Conservation (phyloP, 208 protist species). For the Jaenimonas drosophilae region DNA sequence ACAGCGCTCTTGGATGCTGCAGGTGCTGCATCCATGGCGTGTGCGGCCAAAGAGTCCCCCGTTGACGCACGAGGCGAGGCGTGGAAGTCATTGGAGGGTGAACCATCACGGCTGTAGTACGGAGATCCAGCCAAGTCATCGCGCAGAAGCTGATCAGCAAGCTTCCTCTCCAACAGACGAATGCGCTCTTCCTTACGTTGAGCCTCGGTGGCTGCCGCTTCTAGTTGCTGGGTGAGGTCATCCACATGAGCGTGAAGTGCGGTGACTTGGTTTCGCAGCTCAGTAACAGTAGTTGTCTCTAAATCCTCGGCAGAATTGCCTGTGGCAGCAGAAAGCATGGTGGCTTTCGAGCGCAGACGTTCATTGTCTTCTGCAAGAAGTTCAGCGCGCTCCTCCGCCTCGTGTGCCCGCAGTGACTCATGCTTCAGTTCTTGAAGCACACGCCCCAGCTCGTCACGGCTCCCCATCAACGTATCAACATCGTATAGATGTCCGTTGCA, state of each 20-base stretch:
- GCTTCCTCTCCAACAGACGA: conserved; percentile 66
- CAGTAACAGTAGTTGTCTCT: not conserved
- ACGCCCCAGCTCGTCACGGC: not conserved
- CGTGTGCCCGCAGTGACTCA: not conserved
- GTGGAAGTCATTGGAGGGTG: not conserved
- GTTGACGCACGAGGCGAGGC: not conserved
- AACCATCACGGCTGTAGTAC: not conserved
- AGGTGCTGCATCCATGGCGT: not conserved
- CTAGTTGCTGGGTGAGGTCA: conserved; percentile 22
- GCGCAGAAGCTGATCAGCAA: conserved; percentile 52
- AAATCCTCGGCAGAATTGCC: not conserved
- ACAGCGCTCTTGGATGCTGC: not conserved
- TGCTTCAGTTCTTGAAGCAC: not conserved
- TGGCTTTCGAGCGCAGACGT: too few species aligned
- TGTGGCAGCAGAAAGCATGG: too few species aligned
- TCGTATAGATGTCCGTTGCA: not conserved
- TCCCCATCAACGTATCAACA: too few species aligned
- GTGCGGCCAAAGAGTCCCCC: not conserved
- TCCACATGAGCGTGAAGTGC: conserved; percentile 33
- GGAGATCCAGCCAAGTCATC: conserved; percentile 1
- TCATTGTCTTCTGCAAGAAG: not conserved
- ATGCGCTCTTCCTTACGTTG: conserved; percentile 59
- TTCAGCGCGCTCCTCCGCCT: not conserved
- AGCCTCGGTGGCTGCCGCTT: conserved; percentile 27
- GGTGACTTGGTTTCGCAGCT: conserved; percentile 14